phyloP scores from a whole-genome alignment of 345 rosid genomes.

The Rhodamnia rubescens region DNA sequence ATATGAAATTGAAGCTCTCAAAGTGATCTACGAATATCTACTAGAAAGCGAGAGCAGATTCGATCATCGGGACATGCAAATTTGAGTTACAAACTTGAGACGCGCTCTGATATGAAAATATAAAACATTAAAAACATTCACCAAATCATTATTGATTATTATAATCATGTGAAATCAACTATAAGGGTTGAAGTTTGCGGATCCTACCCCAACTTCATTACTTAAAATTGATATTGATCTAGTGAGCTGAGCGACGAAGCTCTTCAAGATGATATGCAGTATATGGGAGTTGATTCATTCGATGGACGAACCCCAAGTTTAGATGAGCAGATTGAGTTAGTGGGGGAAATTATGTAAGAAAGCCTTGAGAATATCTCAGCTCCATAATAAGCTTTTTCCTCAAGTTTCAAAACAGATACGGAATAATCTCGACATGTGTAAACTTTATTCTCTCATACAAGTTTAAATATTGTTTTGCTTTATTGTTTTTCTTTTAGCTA shows the following conservation, averaged over 20 bases:
- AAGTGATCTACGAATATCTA: too few relatives aligned
- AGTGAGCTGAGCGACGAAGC: slow-evolving; percentile 63
- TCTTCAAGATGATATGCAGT: slow-evolving; percentile 73
- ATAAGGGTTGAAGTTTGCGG: slow-evolving; percentile 21
- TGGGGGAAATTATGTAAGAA: slow-evolving; percentile 74
- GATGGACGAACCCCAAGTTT: slow-evolving; percentile 45
- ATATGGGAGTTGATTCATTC: slow-evolving; percentile 81
- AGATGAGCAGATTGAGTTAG: slow-evolving; percentile 76
- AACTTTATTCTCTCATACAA: background rate
- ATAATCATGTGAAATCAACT: too few relatives aligned
- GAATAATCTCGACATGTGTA: slow-evolving; percentile 69
- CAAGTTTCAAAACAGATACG: slow-evolving; percentile 93
- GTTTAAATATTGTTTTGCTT: background rate
- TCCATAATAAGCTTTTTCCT: slow-evolving; percentile 86
- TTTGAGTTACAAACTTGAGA: too few relatives aligned
- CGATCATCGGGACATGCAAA: too few relatives aligned
- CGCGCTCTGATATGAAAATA: too few relatives aligned
- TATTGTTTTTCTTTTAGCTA: background rate
- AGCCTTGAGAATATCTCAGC: slow-evolving; percentile 79
- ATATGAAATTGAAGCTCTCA: too few relatives aligned
- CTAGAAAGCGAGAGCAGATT: too few relatives aligned
- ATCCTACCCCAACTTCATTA: slow-evolving; percentile 85
- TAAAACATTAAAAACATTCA: too few relatives aligned
- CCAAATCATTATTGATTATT: too few relatives aligned
- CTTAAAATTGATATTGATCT: slow-evolving; percentile 73